These are phyloP conservation scores for Leccinum incarnatum DNA, from an alignment of 768 basidiomycete species.

Conservation along the genomic window DNA sequence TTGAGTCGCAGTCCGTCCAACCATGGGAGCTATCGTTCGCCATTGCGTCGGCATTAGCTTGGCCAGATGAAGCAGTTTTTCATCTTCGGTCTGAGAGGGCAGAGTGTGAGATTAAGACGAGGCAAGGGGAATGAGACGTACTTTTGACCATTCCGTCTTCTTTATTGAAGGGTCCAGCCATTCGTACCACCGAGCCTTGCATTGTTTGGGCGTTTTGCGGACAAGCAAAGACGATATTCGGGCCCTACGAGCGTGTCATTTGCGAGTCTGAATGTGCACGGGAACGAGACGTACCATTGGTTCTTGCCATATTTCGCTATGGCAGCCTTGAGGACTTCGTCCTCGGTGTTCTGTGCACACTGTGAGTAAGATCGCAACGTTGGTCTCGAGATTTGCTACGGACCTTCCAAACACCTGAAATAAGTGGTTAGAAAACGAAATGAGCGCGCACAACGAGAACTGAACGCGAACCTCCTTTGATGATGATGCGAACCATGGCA, in stretches of 20 bases:
- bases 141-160: slow-evolving; percentile 99
- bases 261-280: neutral
- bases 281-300: slow-evolving; percentile 60
- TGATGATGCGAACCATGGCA: slow-evolving; percentile 83
- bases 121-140: slow-evolving; percentile 26
- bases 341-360: slow-evolving; percentile 77
- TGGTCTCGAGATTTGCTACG: slow-evolving; percentile 6
- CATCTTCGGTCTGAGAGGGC: slow-evolving; percentile 80
- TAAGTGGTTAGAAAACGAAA: slow-evolving; percentile 2
- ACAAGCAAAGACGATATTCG: slow-evolving; percentile 97
- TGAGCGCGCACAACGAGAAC: neutral
- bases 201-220: slow-evolving; percentile 98
- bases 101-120: neutral
- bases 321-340: slow-evolving; percentile 98
- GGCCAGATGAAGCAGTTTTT: slow-evolving; percentile 95
- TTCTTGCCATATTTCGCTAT: slow-evolving; percentile 98
- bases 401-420: slow-evolving; percentile 81
- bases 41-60: slow-evolving; percentile 99
- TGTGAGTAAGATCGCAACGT: slow-evolving; percentile 1
- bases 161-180: slow-evolving; percentile 99
- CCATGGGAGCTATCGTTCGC: slow-evolving; percentile 98
- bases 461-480: slow-evolving; percentile 71
- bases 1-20: slow-evolving; percentile 95
- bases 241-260: slow-evolving; percentile 54
- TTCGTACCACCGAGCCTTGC: slow-evolving; percentile 99